Percentiles rank a stretch among this genome's conserved stretches.
Conservation (phyloP, 176 grass and related monocot species). For the Carex scoparia region DNA sequence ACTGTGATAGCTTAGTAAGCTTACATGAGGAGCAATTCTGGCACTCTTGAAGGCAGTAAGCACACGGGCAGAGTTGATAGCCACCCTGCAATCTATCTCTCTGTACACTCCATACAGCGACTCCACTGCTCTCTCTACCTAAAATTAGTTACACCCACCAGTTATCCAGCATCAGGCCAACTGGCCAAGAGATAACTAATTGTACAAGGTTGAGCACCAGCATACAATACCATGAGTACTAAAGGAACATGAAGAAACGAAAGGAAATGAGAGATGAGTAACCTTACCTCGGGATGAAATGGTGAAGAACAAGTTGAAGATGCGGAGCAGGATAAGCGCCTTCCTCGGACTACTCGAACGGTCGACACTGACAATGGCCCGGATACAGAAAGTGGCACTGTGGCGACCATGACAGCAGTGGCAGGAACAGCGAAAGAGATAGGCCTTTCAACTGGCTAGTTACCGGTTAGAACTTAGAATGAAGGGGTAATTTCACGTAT, state of each 20-base stretch:
- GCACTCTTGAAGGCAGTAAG: conserved; percentile 62
- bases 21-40: conserved; percentile 66
- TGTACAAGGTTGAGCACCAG: neutral
- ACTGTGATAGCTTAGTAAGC: conserved; percentile 16
- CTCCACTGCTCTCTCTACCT: conserved; percentile 67
- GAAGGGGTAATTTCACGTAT: too few relatives aligned
- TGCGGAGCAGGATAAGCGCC: conserved; percentile 11
- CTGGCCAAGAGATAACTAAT: neutral
- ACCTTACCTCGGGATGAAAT: conserved; percentile 32
- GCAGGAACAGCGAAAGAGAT: neutral
- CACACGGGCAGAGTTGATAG: conserved; percentile 67
- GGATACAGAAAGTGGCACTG: neutral
- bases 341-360: neutral
- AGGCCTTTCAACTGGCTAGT: neutral
- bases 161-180: neutral
- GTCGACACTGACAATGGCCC: neutral
- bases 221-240: neutral
- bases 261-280: neutral
- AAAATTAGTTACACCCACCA: neutral
- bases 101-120: conserved; percentile 57
- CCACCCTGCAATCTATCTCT: conserved; percentile 55
- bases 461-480: neutral
- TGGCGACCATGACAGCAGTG: neutral
- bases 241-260: neutral
- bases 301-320: conserved; percentile 18